Conservation (phyloP, 2,329 filamentous ascomycete species). For the Fusarium sp. region DNA sequence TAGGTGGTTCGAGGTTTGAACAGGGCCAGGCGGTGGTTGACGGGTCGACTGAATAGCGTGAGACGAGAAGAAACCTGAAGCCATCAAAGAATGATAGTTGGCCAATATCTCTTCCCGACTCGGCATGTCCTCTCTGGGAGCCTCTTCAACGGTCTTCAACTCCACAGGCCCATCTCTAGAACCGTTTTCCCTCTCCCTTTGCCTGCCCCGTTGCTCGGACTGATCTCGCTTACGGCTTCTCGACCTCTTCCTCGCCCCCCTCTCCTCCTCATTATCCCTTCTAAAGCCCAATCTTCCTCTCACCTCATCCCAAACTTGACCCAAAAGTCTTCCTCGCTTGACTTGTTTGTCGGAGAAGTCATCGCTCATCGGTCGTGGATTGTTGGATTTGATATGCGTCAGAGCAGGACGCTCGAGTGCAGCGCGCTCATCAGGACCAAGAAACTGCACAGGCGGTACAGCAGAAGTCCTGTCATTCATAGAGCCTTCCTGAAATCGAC, state of each 20-base stretch:
- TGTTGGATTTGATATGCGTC: conserved; percentile 24
- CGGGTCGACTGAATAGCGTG: conserved; percentile 70
- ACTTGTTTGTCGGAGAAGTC: conserved; percentile 51
- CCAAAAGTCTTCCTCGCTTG: conserved; percentile 51
- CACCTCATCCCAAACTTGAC: conserved; percentile 56
- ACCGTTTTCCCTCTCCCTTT: conserved; percentile 35
- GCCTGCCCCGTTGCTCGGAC: conserved; percentile 31
- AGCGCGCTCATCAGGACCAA: conserved; percentile 58
- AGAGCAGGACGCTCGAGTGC: conserved; percentile 48
- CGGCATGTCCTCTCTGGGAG: conserved; percentile 46
- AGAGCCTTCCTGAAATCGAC: conserved; percentile 81
- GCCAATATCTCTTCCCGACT: conserved; percentile 65
- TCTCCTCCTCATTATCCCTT: conserved; percentile 44
- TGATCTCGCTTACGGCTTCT: conserved; percentile 39
- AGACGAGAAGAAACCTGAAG: conserved; percentile 68
- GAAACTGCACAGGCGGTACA: conserved; percentile 76
- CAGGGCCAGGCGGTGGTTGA: conserved; percentile 52
- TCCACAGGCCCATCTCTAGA: conserved; percentile 24
- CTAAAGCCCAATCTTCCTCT: conserved; percentile 50
- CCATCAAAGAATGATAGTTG: conserved; percentile 68
- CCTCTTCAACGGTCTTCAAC: conserved; percentile 13
- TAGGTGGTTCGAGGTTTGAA: conserved; percentile 15
- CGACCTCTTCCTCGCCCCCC: conserved; percentile 40
- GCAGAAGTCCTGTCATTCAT: conserved; percentile 86
- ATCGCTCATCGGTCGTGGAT: conserved; percentile 43